Evolutionary conservation across 352 stramenopile genomes (phyloP).

Genomic region (Phytopythium litorale): DNA sequence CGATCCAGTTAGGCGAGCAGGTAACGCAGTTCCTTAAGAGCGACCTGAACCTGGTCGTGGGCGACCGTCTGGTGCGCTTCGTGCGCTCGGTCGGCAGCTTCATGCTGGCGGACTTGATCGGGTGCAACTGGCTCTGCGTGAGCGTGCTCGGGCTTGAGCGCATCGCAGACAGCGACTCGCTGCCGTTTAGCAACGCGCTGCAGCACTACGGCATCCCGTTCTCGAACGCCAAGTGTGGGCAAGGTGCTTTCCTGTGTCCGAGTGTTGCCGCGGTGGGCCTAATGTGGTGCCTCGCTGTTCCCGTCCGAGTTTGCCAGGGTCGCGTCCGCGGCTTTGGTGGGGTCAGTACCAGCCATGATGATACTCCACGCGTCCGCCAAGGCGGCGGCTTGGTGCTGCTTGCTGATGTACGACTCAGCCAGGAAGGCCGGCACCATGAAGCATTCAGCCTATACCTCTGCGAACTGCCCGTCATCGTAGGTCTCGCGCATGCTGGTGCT

Average conservation of each 20-base stretch:
- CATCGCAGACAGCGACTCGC: too few species aligned
- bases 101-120: slow-evolving; percentile 65
- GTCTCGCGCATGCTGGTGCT: slow-evolving; percentile 42
- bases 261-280: too few species aligned
- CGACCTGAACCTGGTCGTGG: slow-evolving; percentile 45
- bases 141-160: slow-evolving; percentile 38
- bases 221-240: too few species aligned
- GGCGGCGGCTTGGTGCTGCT: neutral
- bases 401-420: slow-evolving; percentile 30
- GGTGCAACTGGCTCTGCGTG: slow-evolving; percentile 53
- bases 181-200: too few species aligned
- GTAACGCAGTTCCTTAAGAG: slow-evolving; percentile 44
- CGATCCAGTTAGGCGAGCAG: slow-evolving; percentile 43
- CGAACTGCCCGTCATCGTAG: slow-evolving; percentile 38
- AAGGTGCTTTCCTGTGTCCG: too few species aligned
- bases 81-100: slow-evolving; percentile 44
- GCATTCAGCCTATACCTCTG: slow-evolving; percentile 66
- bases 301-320: neutral
- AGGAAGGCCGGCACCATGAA: slow-evolving; percentile 66
- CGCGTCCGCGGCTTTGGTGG: neutral
- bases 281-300: too few species aligned
- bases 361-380: neutral
- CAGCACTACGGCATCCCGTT: too few species aligned
- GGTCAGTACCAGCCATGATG: neutral
- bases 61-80: slow-evolving; percentile 50